Conservation (phyloP, 495 filamentous ascomycete genomes). For the Podospora anserina region DNA sequence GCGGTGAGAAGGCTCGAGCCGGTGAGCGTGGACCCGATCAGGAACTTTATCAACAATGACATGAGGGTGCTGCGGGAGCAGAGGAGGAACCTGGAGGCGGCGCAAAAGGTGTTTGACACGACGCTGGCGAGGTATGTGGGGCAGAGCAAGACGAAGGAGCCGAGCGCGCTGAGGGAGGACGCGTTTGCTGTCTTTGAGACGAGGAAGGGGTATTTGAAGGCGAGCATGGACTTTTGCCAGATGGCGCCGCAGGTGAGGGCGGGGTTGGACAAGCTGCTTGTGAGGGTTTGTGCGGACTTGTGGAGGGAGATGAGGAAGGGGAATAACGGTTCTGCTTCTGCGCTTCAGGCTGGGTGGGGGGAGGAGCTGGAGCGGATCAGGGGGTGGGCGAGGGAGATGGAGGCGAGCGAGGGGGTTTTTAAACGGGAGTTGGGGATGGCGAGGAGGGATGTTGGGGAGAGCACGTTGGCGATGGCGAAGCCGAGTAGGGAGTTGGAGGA, state of each 20-base stretch:
- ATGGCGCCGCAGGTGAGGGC: conserved; percentile 77
- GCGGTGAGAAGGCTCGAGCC: conserved; percentile 71
- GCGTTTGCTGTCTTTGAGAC: conserved; percentile 95
- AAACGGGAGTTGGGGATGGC: conserved; percentile 73
- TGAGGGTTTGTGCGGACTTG: conserved; percentile 78
- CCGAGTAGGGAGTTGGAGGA: conserved; percentile 92
- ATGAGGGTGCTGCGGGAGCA: conserved; percentile 62
- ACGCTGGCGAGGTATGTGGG: conserved; percentile 72
- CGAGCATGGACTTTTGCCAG: conserved; percentile 89
- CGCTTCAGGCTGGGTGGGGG: conserved; percentile 46
- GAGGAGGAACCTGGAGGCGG: conserved; percentile 67
- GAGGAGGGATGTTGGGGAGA: conserved; percentile 78
- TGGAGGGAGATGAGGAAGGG: conserved; percentile 66
- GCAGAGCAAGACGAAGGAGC: conserved; percentile 90
- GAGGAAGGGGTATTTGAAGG: conserved; percentile 83
- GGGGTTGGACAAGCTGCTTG: conserved; percentile 78
- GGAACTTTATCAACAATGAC: conserved; percentile 70
- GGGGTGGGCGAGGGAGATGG: conserved; percentile 92
- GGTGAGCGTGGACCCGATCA: conserved; percentile 76
- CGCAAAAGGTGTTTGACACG: conserved; percentile 79
- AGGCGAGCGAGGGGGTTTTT: conserved; percentile 73
- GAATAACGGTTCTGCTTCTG: too few relatives aligned
- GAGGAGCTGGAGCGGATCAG: conserved; percentile 84
- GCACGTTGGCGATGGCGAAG: conserved; percentile 61
- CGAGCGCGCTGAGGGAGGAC: conserved; percentile 85